Base-by-base conservation (phyloP, 140 eudicot genomes). In the Erigeron philadelphicus region DNA sequence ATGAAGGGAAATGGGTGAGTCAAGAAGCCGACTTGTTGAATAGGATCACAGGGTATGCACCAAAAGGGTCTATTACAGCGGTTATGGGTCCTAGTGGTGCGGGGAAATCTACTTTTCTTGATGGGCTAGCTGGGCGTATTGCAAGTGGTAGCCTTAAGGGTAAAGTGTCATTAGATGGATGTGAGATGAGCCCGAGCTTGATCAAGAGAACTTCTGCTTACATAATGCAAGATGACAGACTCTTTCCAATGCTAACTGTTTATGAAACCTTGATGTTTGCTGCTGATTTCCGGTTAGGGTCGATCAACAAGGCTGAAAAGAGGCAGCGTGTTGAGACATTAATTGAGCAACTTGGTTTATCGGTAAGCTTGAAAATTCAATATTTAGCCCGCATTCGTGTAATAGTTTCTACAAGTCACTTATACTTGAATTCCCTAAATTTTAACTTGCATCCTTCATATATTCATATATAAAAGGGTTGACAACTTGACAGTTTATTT, bases 81-180 rank as follows among this genome's bases (percentile, higher is more conserved):
- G 89, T 88, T 15, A 85, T 88, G 92, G 96, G 96, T 44, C 96
- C 96, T 0, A 88, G 96, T 80, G 96, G 96, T 57, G 93, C 96
- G 6, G 96, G 96, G 2, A 88, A 88, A 63, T 88, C 96, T 0
- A 88, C 96, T 0, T 71, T 88, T 58, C 74, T 88, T 73, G 92
- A 88, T 70, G 96, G 85, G 10, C 46, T 88, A 66, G 96, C 93
- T 0, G 93, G 96, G 42, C 76, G 96, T 47, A 88, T 88, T 12
- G 89, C 96, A 8, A 88, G 95, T 50, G 88, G 87, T 5, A 88
- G 95, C 73, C 86, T 88, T 17, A 77, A 77, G 76, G 95, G 95
- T 7, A 76, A 78, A 49, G 84, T 85, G 75, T 70, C 87, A 2
- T 66, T 88, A 46, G 87, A 85, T 59, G 95, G 92, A 67, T 44